Evolutionary conservation across 495 filamentous ascomycete species (phyloP), one percentile per base, ranked within the genome.

Genomic region (Daldinia grandis): DNA sequence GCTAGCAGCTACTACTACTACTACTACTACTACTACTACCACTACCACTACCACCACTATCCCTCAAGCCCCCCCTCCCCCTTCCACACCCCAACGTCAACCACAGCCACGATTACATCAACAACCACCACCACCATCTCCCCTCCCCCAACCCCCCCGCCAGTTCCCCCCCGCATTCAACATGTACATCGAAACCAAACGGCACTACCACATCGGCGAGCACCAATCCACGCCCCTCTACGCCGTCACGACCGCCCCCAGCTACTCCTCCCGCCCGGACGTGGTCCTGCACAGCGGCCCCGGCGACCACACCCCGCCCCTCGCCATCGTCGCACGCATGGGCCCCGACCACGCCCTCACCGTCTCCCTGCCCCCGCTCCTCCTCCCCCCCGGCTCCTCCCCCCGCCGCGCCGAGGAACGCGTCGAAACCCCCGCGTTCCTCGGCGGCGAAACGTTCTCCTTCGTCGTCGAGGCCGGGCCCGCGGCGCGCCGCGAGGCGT

Each of bases 161-260:
- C 73, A 65, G 31, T 78, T 79, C 66, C 77, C 77, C 15, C 47
- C 51, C 4, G 14, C 50, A 4, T 79, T 78, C 71, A 67, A 47
- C 64, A 4, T 79, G 55, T 78, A 79, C 62, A 9, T 4, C 14
- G 58, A 25, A 6, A 35, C 51, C 37, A n/a, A 38, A 5, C 66
- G 61, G 1, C 24, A 49, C 37, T 73, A 59, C 66, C 27, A 53
- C 5, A 31, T 79, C 25, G 76, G 76, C 66, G 65, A 66, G 62
- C 71, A 69, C 66, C 68, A 64, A 58, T 8, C 58, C 19, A 4
- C 33, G 17, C 74, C 76, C 3, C 65, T 78, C 6, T 78, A 73
- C 66, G 70, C 72, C 35, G 68, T 78, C 8, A 51, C 68, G 17
- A 25, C 57, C 30, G 49, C 71, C 64, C 15, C 47, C 4, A 25